Percentiles rank a stretch among this genome's conserved stretches.
phyloP scores from a whole-genome alignment of 208 protist species.

The Wallacemonas sp. region DNA sequence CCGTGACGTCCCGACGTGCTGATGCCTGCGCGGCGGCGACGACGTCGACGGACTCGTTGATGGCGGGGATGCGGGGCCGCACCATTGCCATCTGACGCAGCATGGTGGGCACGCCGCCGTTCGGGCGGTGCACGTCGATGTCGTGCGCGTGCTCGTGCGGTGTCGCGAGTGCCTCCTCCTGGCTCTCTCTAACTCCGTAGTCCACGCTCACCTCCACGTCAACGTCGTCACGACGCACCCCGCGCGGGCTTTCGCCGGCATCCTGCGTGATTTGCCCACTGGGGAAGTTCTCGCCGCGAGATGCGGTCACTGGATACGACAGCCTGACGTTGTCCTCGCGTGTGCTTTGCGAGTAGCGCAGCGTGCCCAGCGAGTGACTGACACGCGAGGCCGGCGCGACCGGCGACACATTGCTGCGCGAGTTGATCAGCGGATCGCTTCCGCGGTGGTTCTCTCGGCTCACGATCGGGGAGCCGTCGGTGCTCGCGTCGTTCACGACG shows the following conservation, averaged over 20 bases:
- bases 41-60: conserved; percentile 7
- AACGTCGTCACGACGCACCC: background rate
- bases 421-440: background rate
- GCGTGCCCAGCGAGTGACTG: background rate
- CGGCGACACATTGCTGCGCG: background rate
- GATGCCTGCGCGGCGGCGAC: background rate
- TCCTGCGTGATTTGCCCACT: too few species aligned
- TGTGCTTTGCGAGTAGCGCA: background rate
- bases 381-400: background rate
- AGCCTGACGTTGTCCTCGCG: background rate
- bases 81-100: background rate
- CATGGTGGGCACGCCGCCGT: conserved; percentile 1
- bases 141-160: background rate
- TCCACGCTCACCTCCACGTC: background rate
- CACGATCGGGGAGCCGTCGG: background rate
- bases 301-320: background rate
- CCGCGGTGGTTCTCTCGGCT: background rate
- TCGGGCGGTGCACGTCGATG: background rate
- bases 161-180: background rate
- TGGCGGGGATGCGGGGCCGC: background rate
- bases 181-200: background rate
- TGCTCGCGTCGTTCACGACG: background rate
- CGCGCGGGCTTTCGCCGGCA: background rate
- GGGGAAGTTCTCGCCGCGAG: too few species aligned
- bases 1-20: too few species aligned